Evolutionary conservation across 1,284 basidiomycete genomes (phyloP), one percentile per base, ranked within the genome.

Genomic region (Cryptococcus sp.): DNA sequence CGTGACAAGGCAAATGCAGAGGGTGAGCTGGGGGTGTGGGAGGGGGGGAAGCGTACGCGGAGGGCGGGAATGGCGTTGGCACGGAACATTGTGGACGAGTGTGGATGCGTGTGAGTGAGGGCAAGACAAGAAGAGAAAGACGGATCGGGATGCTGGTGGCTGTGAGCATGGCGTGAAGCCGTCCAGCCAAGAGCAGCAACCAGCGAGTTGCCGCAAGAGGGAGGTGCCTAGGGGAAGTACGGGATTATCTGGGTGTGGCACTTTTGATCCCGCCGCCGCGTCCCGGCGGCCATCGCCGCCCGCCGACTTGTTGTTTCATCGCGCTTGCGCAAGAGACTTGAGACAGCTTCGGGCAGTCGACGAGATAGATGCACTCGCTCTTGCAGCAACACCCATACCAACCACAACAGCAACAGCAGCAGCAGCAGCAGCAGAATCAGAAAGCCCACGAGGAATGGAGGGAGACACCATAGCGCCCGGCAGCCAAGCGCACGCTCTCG

Each of bases 21-120:
- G 50, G 55, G 42, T 33, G 21, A 16, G 21, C 33, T 33, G 20
- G 46, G 46, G 39, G 47, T 39, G 46, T 50, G 28, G 33, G 39
- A 43, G 11, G 37, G 37, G 18, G 28, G 37, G 16, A 53, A 12
- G 42, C 60, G 33, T 45, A 61, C 60, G 43, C 57, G 56, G 33
- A 61, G 53, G 42, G 50, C 35, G 39, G 53, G 50, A 18, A 52
- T 38, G 24, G 56, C 53, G 28, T 56, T 37, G 24, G 45, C 40
- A 50, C 52, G 46, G 53, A 58, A 57, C 60, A 61, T 61, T n/a
- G 20, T 28, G 33, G 46, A 36, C 18, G 48, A n/a, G 48, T 35
- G 24, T 23, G 42, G 21, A 16, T 6, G 13, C 33, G 24, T 16
- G 9, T 45, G n/a, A 16, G 42, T 16, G 23, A 28, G n/a, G n/a